phyloP scores from a whole-genome alignment of 2,329 filamentous ascomycete genomes.

The Penicillium sp. region DNA sequence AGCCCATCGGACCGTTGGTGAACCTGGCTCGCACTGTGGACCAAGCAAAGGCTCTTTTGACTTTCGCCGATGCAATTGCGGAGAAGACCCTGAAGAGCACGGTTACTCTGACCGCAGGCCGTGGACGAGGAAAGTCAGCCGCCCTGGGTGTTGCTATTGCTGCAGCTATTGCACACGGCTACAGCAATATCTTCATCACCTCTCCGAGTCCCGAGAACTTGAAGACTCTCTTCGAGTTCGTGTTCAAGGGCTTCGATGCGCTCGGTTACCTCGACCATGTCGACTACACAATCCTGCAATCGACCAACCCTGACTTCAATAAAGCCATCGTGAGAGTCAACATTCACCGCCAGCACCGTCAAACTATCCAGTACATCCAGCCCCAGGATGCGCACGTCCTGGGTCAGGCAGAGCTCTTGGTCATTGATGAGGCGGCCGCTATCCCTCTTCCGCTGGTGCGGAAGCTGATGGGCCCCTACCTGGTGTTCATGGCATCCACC shows the following conservation, averaged over 20 bases:
- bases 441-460: conserved; percentile 89
- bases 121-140: conserved; percentile 95
- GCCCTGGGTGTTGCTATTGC: conserved; percentile 92
- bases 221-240: conserved; percentile 96
- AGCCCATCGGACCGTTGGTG: conserved; percentile 80
- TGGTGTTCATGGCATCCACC: conserved; percentile 98
- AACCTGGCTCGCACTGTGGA: conserved; percentile 86
- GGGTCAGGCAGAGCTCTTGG: conserved; percentile 89
- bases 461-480: conserved; percentile 92
- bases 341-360: conserved; percentile 87
- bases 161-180: conserved; percentile 90
- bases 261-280: conserved; percentile 91
- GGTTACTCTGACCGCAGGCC: conserved; percentile 85
- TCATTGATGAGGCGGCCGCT: conserved; percentile 96
- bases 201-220: conserved; percentile 96
- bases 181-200: conserved; percentile 99
- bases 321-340: conserved; percentile 98
- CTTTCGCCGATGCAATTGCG: conserved; percentile 91
- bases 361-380: conserved; percentile 98
- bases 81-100: conserved; percentile 95
- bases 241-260: conserved; percentile 97
- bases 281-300: conserved; percentile 97
- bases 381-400: conserved; percentile 94
- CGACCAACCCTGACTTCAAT: conserved; percentile 97
- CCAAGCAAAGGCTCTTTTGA: conserved; percentile 94